Evolutionary conservation across 805 yeast species (phyloP).

Genomic region (Candida coleopterorum): DNA sequence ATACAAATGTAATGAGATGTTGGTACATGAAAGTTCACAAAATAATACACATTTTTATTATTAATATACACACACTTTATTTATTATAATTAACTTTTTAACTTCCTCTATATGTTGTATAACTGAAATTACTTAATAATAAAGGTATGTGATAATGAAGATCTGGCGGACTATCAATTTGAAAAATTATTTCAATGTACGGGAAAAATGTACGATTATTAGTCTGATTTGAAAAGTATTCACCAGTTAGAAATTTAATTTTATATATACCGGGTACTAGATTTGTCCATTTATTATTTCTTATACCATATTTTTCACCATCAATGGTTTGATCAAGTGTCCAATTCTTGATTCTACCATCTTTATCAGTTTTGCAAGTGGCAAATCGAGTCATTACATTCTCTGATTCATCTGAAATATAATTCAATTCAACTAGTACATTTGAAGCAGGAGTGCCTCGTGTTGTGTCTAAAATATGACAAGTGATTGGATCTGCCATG

Average conservation of each 20-base stretch:
- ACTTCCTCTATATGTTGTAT: slow-evolving; percentile 88
- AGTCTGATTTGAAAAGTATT: slow-evolving; percentile 45
- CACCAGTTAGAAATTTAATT: slow-evolving; percentile 71
- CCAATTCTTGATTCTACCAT: slow-evolving; percentile 81
- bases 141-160: slow-evolving; percentile 88
- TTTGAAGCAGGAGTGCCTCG: slow-evolving; percentile 74
- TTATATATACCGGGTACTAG: slow-evolving; percentile 64
- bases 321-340: slow-evolving; percentile 33
- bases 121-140: slow-evolving; percentile 77
- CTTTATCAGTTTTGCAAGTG: slow-evolving; percentile 63
- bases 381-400: slow-evolving; percentile 49
- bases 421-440: slow-evolving; percentile 65
- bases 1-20: slow-evolving; percentile 62
- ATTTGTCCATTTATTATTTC: slow-evolving; percentile 18
- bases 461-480: slow-evolving; percentile 85
- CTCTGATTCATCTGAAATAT: slow-evolving; percentile 17
- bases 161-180: slow-evolving; percentile 61
- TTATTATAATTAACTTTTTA: slow-evolving; percentile 15
- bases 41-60: slow-evolving; percentile 63
- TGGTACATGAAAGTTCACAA: slow-evolving; percentile 58
- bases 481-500: slow-evolving; percentile 53
- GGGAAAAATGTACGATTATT: slow-evolving; percentile 68
- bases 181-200: slow-evolving; percentile 74
- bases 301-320: background rate
- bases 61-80: slow-evolving; percentile 10